phyloP scores from a whole-genome alignment of 2,329 filamentous ascomycete species.

The Microsporum audouinii region DNA sequence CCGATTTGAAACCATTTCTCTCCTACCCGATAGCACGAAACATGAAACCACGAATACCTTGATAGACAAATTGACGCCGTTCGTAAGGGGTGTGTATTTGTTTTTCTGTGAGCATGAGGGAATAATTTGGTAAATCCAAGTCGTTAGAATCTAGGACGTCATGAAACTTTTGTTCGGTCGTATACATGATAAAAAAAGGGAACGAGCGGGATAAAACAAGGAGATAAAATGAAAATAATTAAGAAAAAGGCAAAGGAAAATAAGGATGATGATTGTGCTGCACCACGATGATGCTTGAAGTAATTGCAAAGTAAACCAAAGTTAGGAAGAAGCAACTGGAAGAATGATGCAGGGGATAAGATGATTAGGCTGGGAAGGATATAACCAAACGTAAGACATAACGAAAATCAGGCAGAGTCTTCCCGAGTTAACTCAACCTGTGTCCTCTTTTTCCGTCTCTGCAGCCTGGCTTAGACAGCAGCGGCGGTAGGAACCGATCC shows the following conservation, averaged over 20 bases:
- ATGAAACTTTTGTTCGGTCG: conserved; percentile 33
- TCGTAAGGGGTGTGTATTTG: conserved; percentile 27
- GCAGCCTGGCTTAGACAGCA: not conserved
- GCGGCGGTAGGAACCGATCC: conserved; percentile 29
- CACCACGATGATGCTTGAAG: conserved; percentile 29
- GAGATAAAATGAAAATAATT: conserved; percentile 14
- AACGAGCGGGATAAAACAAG: not conserved
- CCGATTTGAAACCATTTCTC: not conserved
- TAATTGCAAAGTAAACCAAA: conserved; percentile 13
- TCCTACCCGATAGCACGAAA: not conserved
- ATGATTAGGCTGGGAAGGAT: not conserved
- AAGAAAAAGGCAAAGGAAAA: conserved; percentile 13
- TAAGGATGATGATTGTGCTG: conserved; percentile 17
- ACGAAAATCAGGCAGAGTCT: not conserved
- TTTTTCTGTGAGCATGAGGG: conserved; percentile 18
- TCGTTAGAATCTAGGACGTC: conserved; percentile 26
- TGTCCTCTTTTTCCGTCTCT: not conserved
- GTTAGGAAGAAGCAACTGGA: not conserved
- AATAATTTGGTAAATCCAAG: conserved; percentile 16
- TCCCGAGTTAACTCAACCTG: not conserved
- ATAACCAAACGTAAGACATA: conserved; percentile 4
- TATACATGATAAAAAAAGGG: conserved; percentile 26
- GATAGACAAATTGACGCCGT: conserved; percentile 32
- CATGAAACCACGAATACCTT: conserved; percentile 20
- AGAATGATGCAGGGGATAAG: not conserved